Conservation (phyloP, 164 flowering plant species). For the Stephania japonica region DNA sequence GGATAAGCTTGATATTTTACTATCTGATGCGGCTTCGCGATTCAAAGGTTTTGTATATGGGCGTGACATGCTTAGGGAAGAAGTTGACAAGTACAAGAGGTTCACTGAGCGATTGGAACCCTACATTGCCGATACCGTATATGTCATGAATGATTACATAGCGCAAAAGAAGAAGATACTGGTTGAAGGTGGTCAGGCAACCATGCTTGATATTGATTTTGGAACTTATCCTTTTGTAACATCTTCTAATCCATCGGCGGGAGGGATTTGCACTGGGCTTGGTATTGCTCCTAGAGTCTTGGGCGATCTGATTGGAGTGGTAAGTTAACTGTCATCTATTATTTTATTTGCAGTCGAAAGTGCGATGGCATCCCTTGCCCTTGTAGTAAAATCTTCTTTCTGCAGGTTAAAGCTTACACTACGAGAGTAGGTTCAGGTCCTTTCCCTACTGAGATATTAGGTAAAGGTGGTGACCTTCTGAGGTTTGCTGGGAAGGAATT, state of each 20-base stretch:
- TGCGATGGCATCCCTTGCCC: not conserved
- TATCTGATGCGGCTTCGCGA: constrained; percentile 79
- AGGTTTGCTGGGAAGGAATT: constrained; percentile 89
- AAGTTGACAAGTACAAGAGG: constrained; percentile 76
- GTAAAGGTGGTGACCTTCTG: constrained; percentile 71
- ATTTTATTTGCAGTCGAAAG: not conserved
- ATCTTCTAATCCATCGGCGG: constrained; percentile 96
- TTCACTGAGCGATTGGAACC: constrained; percentile 90
- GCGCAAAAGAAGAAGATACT: constrained; percentile 65
- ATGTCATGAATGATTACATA: constrained; percentile 73
- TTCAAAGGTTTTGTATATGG: constrained; percentile 59
- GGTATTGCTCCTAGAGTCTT: constrained; percentile 87
- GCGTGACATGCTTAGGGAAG: constrained; percentile 67
- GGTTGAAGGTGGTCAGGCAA: constrained; percentile 99
- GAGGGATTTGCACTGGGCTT: constrained; percentile 97
- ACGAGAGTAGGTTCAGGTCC: constrained; percentile 98
- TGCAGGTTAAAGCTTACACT: constrained; percentile 95
- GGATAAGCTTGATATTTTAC: constrained; percentile 77
- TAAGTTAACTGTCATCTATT: constrained; percentile 26
- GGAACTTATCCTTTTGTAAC: constrained; percentile 98
- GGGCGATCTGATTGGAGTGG: constrained; percentile 94
- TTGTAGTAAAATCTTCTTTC: not conserved
- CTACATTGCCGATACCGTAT: constrained; percentile 79
- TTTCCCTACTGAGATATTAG: constrained; percentile 85
- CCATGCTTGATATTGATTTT: constrained; percentile 96